Evolutionary conservation across 1,284 basidiomycete species (phyloP), one percentile per base, ranked within the genome.

Genomic region (Leccinum fuscescens): DNA sequence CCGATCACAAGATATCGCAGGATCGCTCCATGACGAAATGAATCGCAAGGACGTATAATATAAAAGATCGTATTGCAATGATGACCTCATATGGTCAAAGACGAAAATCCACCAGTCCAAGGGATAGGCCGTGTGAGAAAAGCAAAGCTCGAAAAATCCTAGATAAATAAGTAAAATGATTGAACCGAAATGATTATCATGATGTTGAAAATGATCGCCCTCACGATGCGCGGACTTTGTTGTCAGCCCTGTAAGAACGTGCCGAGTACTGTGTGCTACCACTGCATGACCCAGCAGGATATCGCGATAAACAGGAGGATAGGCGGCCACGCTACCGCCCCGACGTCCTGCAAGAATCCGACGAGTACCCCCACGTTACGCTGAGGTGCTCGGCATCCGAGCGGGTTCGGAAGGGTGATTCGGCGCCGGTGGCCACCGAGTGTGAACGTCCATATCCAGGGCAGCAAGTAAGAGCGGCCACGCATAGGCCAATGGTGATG

Each of bases 311-410:
- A 66, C 24, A 65, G 55, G 11, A 66, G 22, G 14, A 74, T 39
- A 12, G 79, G 69, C 56, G 71, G 70, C 77, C 78, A 79, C 42
- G 76, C 77, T 17, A 78, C 74, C 3, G 62, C 65, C 20, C 67
- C 57, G 12, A 76, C 66, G 54, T 81, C 78, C 27, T 61, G 59
- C 42, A 68, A 4, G 15, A 73, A 71, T 15, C 76, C 78, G 9
- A 67, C 59, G 51, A 78, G 7, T 9, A 75, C 35, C 5, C 76
- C 72, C 46, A 44, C 62, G 42, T 73, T 61, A 4, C 61, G 59
- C 61, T 59, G 64, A 27, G 61, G 52, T n/a, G 37, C 48, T 58
- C 58, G 62, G 15, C n/a, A 39, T 57, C 56, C 42, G 39, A 62
- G 54, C 7, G 56, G 63, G 31, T 65, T 64, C n/a, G 68, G 65